A percentile compares a stretch with the other conserved stretches of the same genome.
phyloP scores from a whole-genome alignment of 2,329 filamentous ascomycete species.

The Elsinoe fawcettii region DNA sequence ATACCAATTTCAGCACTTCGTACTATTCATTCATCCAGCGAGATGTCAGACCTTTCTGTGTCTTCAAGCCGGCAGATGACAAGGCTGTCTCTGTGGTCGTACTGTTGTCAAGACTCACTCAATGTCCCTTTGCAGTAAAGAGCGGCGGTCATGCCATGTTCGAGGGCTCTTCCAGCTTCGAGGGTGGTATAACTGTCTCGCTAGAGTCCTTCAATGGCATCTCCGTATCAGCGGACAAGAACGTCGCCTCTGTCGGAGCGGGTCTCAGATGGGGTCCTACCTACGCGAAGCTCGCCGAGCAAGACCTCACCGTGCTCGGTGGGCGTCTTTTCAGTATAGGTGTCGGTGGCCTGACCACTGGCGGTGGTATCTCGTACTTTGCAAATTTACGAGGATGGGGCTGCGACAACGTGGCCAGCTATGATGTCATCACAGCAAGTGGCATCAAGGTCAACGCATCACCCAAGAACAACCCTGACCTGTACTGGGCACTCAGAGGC shows the following conservation, averaged over 20 bases:
- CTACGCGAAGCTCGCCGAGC: slow-evolving; percentile 21
- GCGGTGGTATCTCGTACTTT: slow-evolving; percentile 27
- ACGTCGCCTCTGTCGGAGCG: slow-evolving; percentile 19
- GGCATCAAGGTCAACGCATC: slow-evolving; percentile 45
- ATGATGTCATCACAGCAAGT: slow-evolving; percentile 38
- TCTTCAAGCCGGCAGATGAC: slow-evolving; percentile 5
- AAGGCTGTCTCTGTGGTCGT: neutral
- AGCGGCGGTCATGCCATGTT: slow-evolving; percentile 25
- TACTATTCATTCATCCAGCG: slow-evolving; percentile 4
- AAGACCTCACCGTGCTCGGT: slow-evolving; percentile 52
- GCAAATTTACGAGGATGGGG: slow-evolving; percentile 5
- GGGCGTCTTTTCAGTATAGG: slow-evolving; percentile 58
- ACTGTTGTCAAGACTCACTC: neutral
- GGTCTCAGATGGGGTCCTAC: slow-evolving; percentile 19
- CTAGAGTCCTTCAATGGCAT: slow-evolving; percentile 20
- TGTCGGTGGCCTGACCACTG: slow-evolving; percentile 52
- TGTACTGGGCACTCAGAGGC: slow-evolving; percentile 58
- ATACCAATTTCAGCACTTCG: neutral
- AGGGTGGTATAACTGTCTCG: slow-evolving; percentile 25
- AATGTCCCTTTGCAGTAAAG: slow-evolving; percentile 24
- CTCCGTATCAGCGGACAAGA: slow-evolving; percentile 16
- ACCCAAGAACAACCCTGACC: slow-evolving; percentile 42
- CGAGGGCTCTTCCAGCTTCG: slow-evolving; percentile 22
- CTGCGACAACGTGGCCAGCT: slow-evolving; percentile 13
- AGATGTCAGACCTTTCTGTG: slow-evolving; percentile 1